phyloP scores from a whole-genome alignment of 78 protist genomes.

The Dictyostelium firmibasis region DNA sequence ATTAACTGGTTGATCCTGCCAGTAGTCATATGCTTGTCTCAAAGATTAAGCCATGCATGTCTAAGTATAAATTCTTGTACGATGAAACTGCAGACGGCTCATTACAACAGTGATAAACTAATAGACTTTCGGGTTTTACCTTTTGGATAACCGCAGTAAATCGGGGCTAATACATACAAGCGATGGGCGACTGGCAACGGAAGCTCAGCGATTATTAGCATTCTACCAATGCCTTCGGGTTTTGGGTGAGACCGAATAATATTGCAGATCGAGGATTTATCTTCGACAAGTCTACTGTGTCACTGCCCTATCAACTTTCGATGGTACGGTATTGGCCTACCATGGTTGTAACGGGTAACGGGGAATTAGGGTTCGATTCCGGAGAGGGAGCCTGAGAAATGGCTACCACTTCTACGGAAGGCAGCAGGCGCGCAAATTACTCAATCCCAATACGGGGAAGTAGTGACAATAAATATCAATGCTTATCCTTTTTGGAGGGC shows the following conservation, averaged over 20 bases:
- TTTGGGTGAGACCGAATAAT: slow-evolving; percentile 89
- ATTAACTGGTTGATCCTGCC: slow-evolving; percentile 94
- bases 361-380: slow-evolving; percentile 93
- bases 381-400: slow-evolving; percentile 93
- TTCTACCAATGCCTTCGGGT: slow-evolving; percentile 28
- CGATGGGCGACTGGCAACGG: slow-evolving; percentile 19
- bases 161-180: slow-evolving; percentile 93
- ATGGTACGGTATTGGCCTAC: slow-evolving; percentile 94
- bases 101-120: slow-evolving; percentile 88
- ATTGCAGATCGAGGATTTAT: slow-evolving; percentile 80
- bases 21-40: slow-evolving; percentile 95
- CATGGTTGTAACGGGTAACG: slow-evolving; percentile 91
- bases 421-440: slow-evolving; percentile 96
- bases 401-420: slow-evolving; percentile 93
- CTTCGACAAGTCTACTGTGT: slow-evolving; percentile 76
- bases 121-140: slow-evolving; percentile 58
- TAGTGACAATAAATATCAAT: slow-evolving; percentile 92
- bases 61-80: slow-evolving; percentile 85
- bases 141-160: slow-evolving; percentile 92
- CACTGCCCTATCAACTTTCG: slow-evolving; percentile 96
- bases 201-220: slow-evolving; percentile 35
- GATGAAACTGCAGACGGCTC: slow-evolving; percentile 93
- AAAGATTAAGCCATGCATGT: slow-evolving; percentile 95
- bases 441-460: slow-evolving; percentile 91
- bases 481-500: slow-evolving; percentile 33